Conservation (phyloP, 805 yeast genomes). For the Vanderwaltozyma yarrowii region DNA sequence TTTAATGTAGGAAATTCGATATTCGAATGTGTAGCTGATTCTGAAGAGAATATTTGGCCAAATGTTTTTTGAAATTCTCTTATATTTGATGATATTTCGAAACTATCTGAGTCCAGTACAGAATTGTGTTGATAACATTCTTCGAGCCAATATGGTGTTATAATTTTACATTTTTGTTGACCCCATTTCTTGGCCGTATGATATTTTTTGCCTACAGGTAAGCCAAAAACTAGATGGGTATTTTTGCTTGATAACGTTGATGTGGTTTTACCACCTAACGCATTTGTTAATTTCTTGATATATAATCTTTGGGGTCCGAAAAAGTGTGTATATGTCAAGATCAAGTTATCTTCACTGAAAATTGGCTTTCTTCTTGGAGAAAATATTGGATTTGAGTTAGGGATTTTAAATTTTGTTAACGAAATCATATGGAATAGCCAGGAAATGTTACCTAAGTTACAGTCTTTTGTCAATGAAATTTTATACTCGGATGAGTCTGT, state of each 20-base stretch:
- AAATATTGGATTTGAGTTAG: conserved; percentile 49
- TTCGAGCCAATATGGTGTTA: conserved; percentile 1
- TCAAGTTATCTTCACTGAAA: conserved; percentile 40
- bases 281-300: conserved; percentile 48
- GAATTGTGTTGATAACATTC: neutral
- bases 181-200: conserved; percentile 41
- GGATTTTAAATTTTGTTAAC: conserved; percentile 44
- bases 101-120: neutral
- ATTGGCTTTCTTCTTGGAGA: conserved; percentile 48
- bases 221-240: conserved; percentile 63
- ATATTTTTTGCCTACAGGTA: conserved; percentile 61
- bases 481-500: conserved; percentile 48
- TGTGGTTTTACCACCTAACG: conserved; percentile 72
- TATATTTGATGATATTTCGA: too few relatives aligned
- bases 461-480: conserved; percentile 30
- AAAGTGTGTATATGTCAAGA: conserved; percentile 66
- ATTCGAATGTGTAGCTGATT: too few relatives aligned
- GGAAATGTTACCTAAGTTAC: conserved; percentile 53
- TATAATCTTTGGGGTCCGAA: conserved; percentile 77
- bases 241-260: conserved; percentile 51
- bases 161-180: neutral
- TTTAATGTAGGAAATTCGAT: neutral
- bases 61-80: neutral
- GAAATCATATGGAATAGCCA: conserved; percentile 70
- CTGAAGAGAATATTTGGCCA: neutral